phyloP scores from a whole-genome alignment of 495 filamentous ascomycete genomes.

The Hapsidospora chrysogenum region DNA sequence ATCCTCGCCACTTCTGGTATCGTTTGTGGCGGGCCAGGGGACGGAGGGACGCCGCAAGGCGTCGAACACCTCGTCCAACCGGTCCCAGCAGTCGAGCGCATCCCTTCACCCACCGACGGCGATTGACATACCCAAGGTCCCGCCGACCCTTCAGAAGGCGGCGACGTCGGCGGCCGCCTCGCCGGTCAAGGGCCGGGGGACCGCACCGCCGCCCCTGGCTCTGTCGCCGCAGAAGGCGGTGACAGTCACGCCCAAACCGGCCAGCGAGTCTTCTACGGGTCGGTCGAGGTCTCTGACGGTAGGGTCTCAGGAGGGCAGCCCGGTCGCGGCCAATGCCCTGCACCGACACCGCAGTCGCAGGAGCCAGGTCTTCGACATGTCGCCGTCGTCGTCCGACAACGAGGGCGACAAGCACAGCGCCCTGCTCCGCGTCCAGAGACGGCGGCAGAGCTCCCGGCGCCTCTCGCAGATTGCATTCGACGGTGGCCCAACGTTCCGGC shows the following conservation, averaged over 20 bases:
- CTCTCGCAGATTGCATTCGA: slow-evolving; percentile 74
- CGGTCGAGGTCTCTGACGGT: slow-evolving; percentile 82
- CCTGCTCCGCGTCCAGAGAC: slow-evolving; percentile 79
- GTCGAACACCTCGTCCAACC: slow-evolving; percentile 71
- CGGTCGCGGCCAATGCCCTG: slow-evolving; percentile 47
- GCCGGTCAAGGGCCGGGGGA: slow-evolving; percentile 57
- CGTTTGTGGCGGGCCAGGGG: slow-evolving; percentile 63
- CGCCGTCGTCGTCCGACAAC: slow-evolving; percentile 93
- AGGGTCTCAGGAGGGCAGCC: slow-evolving; percentile 81
- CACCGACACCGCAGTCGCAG: slow-evolving; percentile 68
- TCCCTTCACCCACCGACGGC: slow-evolving; percentile 58
- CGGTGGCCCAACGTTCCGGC: slow-evolving; percentile 74
- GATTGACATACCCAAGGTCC: slow-evolving; percentile 51
- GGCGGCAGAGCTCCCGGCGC: slow-evolving; percentile 78
- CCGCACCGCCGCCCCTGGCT: slow-evolving; percentile 25
- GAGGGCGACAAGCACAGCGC: slow-evolving; percentile 85
- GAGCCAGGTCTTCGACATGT: slow-evolving; percentile 91
- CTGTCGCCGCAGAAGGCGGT: slow-evolving; percentile 34
- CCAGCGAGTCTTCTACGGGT: slow-evolving; percentile 23
- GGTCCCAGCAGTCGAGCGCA: slow-evolving; percentile 56
- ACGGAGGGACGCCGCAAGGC: slow-evolving; percentile 38
- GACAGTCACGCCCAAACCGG: slow-evolving; percentile 24
- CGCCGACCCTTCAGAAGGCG: slow-evolving; percentile 41
- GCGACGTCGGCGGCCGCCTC: slow-evolving; percentile 44
- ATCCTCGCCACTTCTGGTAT: slow-evolving; percentile 83